Percentiles rank a stretch among this genome's conserved stretches.
phyloP scores from a whole-genome alignment of 2,329 filamentous ascomycete genomes.

The Pyrenophora graminea region DNA sequence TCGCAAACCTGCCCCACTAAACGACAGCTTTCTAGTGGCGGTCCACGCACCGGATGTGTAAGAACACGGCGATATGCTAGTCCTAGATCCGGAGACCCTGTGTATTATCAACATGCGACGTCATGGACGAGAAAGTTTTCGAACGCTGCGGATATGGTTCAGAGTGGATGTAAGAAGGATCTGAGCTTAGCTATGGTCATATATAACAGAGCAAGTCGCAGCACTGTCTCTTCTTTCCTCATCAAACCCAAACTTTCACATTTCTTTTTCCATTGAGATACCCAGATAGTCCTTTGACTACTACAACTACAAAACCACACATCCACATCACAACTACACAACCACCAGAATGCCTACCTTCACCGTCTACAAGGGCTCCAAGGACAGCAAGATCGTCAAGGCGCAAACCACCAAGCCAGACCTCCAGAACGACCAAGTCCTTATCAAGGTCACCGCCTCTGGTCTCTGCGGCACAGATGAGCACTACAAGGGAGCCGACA shows the following conservation, averaged over 20 bases:
- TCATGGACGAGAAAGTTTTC: constrained; percentile 25
- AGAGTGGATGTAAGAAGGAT: constrained; percentile 1
- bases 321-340: not conserved
- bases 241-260: constrained; percentile 1
- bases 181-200: not conserved
- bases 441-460: constrained; percentile 67
- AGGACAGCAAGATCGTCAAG: constrained; percentile 61
- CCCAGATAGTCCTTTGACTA: not conserved
- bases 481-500: constrained; percentile 50
- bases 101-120: constrained; percentile 24
- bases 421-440: constrained; percentile 58
- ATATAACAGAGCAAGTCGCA: constrained; percentile 14
- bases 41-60: constrained; percentile 14
- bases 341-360: constrained; percentile 50
- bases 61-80: constrained; percentile 10
- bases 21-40: constrained; percentile 17
- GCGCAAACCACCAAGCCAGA: constrained; percentile 53
- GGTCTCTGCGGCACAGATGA: constrained; percentile 68
- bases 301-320: not conserved
- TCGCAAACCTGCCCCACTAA: constrained; percentile 1
- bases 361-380: constrained; percentile 67
- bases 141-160: constrained; percentile 8
- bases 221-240: not conserved
- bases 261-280: constrained; percentile 1
- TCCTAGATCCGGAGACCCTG: constrained; percentile 16